Evolutionary conservation across 257 asterid genomes (phyloP).

Genomic region (Solanum raphanifolium): DNA sequence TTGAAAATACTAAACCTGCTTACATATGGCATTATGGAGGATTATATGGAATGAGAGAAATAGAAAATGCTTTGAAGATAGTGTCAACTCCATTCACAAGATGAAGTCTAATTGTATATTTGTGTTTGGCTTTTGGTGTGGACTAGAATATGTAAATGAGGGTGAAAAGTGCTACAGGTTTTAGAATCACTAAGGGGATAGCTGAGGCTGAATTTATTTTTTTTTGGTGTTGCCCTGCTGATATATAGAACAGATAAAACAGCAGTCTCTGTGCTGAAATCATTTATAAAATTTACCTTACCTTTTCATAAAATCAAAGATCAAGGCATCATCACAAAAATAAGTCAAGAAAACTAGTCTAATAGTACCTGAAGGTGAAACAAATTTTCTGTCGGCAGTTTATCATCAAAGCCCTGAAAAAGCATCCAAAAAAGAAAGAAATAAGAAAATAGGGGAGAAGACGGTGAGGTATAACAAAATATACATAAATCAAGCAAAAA

Average conservation of each 20-base stretch:
- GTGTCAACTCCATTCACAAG: not conserved
- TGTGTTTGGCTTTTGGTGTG: not conserved
- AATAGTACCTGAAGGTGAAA: constrained; percentile 84
- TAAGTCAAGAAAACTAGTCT: not conserved
- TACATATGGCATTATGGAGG: not conserved
- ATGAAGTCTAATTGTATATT: not conserved
- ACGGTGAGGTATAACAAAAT: not conserved
- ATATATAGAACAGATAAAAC: not conserved
- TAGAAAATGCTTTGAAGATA: not conserved
- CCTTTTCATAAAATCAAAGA: not conserved
- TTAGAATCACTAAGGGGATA: not conserved
- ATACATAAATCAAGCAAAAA: constrained; percentile 5
- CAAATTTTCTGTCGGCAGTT: constrained; percentile 73
- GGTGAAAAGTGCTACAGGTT: not conserved
- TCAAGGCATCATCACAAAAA: not conserved
- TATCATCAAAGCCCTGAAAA: constrained; percentile 82
- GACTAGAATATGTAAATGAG: not conserved
- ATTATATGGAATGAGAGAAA: not conserved
- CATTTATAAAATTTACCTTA: not conserved
- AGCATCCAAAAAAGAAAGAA: constrained; percentile 14
- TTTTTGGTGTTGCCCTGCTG: not conserved
- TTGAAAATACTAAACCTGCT: not conserved
- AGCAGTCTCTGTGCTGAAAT: not conserved
- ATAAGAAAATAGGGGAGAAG: not conserved
- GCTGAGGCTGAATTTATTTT: not conserved